A percentile compares a stretch with the other conserved stretches of the same genome.
These are phyloP conservation scores for Phytopythium chamaehyphon DNA, from an alignment of 352 stramenopile species.

Conservation along the genomic window DNA sequence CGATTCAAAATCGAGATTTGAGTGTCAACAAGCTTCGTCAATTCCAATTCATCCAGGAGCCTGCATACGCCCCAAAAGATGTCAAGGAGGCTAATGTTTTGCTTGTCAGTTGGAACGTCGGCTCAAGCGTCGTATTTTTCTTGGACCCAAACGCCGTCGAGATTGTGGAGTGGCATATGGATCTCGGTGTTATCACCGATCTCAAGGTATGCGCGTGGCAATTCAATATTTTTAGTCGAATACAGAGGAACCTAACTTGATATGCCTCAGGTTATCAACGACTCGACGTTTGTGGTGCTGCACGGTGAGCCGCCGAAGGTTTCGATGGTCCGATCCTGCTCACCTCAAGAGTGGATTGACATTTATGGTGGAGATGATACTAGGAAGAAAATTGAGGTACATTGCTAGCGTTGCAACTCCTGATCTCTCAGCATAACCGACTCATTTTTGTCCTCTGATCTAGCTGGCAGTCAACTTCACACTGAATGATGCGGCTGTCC, in stretches of 20 bases:
- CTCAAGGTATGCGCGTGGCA: constrained; percentile 63
- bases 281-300: constrained; percentile 62
- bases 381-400: constrained; percentile 63
- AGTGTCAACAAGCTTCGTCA: constrained; percentile 76
- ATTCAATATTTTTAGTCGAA: background rate
- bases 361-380: constrained; percentile 61
- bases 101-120: constrained; percentile 79
- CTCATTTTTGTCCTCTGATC: too few relatives aligned
- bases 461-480: constrained; percentile 76
- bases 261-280: constrained; percentile 48
- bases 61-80: constrained; percentile 40
- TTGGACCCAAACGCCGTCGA: constrained; percentile 77
- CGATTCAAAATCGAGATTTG: constrained; percentile 64
- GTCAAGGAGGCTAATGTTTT: constrained; percentile 39
- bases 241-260: background rate
- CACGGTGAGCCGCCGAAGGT: constrained; percentile 76
- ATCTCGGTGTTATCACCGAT: constrained; percentile 82
- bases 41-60: constrained; percentile 71
- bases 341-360: constrained; percentile 65
- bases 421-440: background rate
- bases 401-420: background rate
- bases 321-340: constrained; percentile 69
- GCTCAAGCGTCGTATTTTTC: constrained; percentile 80
- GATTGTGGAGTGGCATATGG: constrained; percentile 86
- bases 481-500: constrained; percentile 54